Conservation (phyloP, 441 rosid genomes). For the Metrosideros polymorpha region DNA sequence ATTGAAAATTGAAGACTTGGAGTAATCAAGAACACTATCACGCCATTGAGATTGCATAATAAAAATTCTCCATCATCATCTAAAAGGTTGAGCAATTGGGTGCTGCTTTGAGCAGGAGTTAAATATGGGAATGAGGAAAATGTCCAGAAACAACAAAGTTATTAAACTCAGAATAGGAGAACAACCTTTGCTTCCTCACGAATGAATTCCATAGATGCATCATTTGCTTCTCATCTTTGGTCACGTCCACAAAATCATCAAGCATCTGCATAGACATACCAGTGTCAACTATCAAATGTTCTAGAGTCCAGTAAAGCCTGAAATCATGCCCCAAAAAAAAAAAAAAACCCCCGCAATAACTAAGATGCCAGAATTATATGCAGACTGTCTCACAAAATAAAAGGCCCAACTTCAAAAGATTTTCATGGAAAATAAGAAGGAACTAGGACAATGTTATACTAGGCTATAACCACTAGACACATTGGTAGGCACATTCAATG, state of each 20-base stretch:
- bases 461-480: background rate
- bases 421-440: background rate
- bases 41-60: background rate
- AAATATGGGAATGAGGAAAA: background rate
- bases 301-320: background rate
- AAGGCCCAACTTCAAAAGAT: background rate
- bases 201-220: constrained; percentile 99
- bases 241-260: constrained; percentile 97
- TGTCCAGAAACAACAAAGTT: background rate
- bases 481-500: background rate
- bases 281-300: background rate
- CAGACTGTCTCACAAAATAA: background rate
- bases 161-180: background rate
- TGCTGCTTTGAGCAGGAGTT: background rate
- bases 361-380: background rate
- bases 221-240: constrained; percentile 90
- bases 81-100: background rate
- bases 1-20: background rate
- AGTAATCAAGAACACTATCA: background rate
- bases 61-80: background rate
- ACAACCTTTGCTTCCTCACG: constrained; percentile 89
- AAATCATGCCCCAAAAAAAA: background rate
- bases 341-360: background rate
- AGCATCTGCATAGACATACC: constrained; percentile 66
- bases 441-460: background rate